Evolutionary conservation across 1,139 yeast species (phyloP), one percentile per base, ranked within the genome.

Genomic region (Suhomyces bolitotheri): DNA sequence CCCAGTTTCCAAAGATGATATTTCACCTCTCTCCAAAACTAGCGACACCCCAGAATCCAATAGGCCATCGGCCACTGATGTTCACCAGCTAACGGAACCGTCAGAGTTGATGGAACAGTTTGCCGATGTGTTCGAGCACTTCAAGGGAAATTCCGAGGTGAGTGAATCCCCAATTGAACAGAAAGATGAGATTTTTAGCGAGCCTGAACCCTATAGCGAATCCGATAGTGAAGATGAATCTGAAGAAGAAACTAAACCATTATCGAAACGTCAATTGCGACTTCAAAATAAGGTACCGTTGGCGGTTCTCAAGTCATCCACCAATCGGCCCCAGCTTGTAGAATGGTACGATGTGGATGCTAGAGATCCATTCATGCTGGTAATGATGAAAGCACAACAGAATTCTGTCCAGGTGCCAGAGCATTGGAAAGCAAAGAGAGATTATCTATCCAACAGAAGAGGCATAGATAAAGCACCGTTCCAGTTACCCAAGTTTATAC

Each of bases 321-420:
- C 82, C 0, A 53, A 59, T 5, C 64, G 64, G 24, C 97, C 97
- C 0, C 89, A 86, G 41, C 55, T 82, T 4, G 83, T 92, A 0
- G 96, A 89, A 45, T 84, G 95, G 94, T 76, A 67, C 47, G 98
- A 92, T 58, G 82, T 81, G 2, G 94, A 90, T 60, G 85, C 97
- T 0, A 72, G 70, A 3, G 94, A 88, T 51, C 96, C 98, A 1
- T 63, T 66, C 33, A 56, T 89, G 16, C 66, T 81, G 11, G 78
- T 86, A 0, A 64, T 73, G 10, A 60, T 92, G 38, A 92, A 90
- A 53, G 66, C 83, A 0, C 66, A 70, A 27, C 79, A 79, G 31
- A 87, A 88, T 46, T 71, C 67, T 2, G 81, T 90, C 0, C 87
- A 80, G 1, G 89, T 90, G 0, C 97, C 98, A 0, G 57, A 63